Evolutionary conservation across 2,329 filamentous ascomycete genomes (phyloP).

Genomic region (Claviceps arundinis): DNA sequence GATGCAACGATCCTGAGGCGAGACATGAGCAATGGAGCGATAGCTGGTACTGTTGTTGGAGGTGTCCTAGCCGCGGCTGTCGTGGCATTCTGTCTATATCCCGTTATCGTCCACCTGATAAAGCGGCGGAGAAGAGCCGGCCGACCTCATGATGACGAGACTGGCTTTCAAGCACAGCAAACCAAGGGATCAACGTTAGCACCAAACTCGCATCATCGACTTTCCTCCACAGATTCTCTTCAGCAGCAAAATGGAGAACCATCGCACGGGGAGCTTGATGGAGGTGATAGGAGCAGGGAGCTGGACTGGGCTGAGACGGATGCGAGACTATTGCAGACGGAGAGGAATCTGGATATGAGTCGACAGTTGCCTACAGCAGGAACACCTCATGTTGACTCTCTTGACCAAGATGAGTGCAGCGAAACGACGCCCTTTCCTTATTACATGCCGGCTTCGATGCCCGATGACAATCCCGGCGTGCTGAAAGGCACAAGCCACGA

Average conservation of each 20-base stretch:
- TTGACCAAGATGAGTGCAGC: conserved; percentile 5
- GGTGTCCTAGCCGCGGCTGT: conserved; percentile 20
- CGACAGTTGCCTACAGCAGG: neutral
- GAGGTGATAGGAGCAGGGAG: conserved; percentile 12
- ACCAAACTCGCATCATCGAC: conserved; percentile 15
- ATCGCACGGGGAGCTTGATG: conserved; percentile 12
- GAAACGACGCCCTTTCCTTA: conserved; percentile 6
- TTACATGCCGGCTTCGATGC: conserved; percentile 15
- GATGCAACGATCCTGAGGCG: conserved; percentile 14
- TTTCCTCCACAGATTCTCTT: conserved; percentile 25
- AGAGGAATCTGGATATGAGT: neutral
- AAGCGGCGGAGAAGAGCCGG: conserved; percentile 15
- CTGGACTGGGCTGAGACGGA: conserved; percentile 13
- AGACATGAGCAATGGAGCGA: conserved; percentile 19
- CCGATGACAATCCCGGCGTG: conserved; percentile 17
- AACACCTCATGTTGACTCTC: neutral
- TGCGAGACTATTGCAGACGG: conserved; percentile 2
- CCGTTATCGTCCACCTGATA: conserved; percentile 21
- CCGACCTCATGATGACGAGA: conserved; percentile 18
- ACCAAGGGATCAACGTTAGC: conserved; percentile 6
- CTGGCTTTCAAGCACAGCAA: conserved; percentile 11
- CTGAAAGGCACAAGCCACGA: conserved; percentile 25
- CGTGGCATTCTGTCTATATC: conserved; percentile 25
- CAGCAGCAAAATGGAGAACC: conserved; percentile 17
- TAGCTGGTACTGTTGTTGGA: conserved; percentile 26